phyloP scores from a whole-genome alignment of 164 flowering plant genomes.

The Vitis cinerea region DNA sequence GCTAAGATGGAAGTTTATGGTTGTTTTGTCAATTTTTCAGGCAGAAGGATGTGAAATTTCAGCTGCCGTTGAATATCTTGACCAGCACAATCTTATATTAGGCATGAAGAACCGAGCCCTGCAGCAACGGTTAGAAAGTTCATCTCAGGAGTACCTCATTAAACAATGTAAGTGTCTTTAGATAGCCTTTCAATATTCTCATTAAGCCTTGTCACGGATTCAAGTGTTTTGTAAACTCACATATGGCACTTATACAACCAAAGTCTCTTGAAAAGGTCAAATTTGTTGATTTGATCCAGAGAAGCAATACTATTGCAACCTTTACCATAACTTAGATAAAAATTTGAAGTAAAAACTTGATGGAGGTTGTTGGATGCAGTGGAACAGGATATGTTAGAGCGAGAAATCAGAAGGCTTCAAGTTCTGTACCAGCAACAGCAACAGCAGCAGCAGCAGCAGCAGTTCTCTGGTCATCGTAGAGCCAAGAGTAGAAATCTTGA shows the following conservation, averaged over 20 bases:
- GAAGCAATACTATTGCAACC: too few relatives aligned
- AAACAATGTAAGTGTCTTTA: constrained; percentile 30
- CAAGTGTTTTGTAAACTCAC: too few relatives aligned
- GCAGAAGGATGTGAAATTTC: constrained; percentile 41
- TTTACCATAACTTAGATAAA: too few relatives aligned
- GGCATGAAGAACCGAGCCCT: constrained; percentile 39
- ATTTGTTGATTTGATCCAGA: too few relatives aligned
- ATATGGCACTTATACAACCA: too few relatives aligned
- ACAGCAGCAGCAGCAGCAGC: constrained; percentile 6
- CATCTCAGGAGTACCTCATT: constrained; percentile 33
- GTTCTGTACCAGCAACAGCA: constrained; percentile 5
- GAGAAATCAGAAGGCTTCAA: constrained; percentile 11
- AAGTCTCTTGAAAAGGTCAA: too few relatives aligned
- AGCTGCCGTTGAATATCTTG: constrained; percentile 36
- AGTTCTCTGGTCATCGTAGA: neutral
- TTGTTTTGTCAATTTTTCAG: constrained; percentile 8
- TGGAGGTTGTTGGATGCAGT: neutral
- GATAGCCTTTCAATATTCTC: too few relatives aligned
- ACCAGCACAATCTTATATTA: constrained; percentile 36
- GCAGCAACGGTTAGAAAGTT: constrained; percentile 34
- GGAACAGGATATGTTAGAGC: constrained; percentile 12
- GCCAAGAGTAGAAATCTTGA: constrained; percentile 1
- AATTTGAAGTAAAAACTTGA: too few relatives aligned
- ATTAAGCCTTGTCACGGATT: too few relatives aligned
- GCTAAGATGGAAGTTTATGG: too few relatives aligned